Evolutionary conservation across 2,329 filamentous ascomycete genomes (phyloP).

Genomic region (Blastomyces gilchristii): DNA sequence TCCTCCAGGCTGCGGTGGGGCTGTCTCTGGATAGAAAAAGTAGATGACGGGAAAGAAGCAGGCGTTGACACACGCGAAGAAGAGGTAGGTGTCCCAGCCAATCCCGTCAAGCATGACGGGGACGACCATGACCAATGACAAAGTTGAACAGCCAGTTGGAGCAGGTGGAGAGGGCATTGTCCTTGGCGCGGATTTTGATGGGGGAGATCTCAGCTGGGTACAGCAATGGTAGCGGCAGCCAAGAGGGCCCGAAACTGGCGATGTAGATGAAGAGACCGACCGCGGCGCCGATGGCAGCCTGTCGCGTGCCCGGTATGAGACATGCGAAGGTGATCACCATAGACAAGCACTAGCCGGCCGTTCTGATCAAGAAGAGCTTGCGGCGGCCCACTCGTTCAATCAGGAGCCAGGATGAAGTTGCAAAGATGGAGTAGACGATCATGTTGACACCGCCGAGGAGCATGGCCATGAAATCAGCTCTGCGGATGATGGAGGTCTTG

Average conservation of each 20-base stretch:
- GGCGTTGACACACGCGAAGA: conserved; percentile 23
- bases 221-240: conserved; percentile 50
- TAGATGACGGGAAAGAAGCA: conserved; percentile 21
- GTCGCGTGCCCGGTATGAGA: conserved; percentile 14
- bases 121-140: conserved; percentile 27
- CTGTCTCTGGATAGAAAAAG: conserved; percentile 27
- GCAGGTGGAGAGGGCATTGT: conserved; percentile 41
- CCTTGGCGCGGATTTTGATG: conserved; percentile 44
- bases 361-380: conserved; percentile 20
- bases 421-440: conserved; percentile 36
- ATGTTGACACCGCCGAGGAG: conserved; percentile 46
- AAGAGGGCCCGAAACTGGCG: conserved; percentile 53
- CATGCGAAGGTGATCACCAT: conserved; percentile 21
- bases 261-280: conserved; percentile 52
- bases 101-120: conserved; percentile 24
- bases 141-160: conserved; percentile 46
- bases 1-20: conserved; percentile 24
- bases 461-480: conserved; percentile 34
- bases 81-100: conserved; percentile 26
- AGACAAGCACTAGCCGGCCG: conserved; percentile 21
- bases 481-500: conserved; percentile 34
- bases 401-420: conserved; percentile 39
- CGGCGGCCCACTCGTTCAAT: conserved; percentile 37
- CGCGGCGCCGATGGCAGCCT: conserved; percentile 18
- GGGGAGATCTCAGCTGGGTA: conserved; percentile 41